Percentiles rank a stretch among this genome's conserved stretches.
phyloP scores from a whole-genome alignment of 129 eudicot genomes.

The Ambrosia artemisiifolia region DNA sequence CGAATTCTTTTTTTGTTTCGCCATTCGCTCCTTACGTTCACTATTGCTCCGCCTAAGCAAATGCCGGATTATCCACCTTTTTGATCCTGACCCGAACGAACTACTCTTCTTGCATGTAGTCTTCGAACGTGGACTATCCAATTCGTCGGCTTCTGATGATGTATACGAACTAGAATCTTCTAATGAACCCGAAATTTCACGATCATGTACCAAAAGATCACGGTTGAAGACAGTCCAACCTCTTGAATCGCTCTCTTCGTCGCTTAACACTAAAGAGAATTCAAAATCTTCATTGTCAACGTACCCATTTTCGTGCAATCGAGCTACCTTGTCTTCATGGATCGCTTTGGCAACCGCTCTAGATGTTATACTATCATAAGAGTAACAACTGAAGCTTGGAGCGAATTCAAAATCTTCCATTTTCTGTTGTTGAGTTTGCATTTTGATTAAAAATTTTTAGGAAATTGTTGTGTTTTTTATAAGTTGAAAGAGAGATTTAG shows the following conservation, averaged over 20 bases:
- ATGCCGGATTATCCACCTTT: slow-evolving; percentile 55
- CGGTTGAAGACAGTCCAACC: slow-evolving; percentile 44
- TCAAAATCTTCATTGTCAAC: slow-evolving; percentile 37
- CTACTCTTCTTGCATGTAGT: slow-evolving; percentile 49
- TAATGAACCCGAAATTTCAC: slow-evolving; percentile 19
- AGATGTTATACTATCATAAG: slow-evolving; percentile 21
- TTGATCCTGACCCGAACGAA: slow-evolving; percentile 64
- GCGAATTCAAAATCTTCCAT: slow-evolving; percentile 18
- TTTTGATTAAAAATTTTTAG: neutral
- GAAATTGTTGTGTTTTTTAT: neutral
- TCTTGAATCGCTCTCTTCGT: slow-evolving; percentile 17
- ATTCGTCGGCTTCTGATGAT: slow-evolving; percentile 57
- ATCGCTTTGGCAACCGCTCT: slow-evolving; percentile 28
- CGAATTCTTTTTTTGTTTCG: slow-evolving; percentile 26
- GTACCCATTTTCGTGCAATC: neutral
- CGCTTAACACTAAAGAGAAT: slow-evolving; percentile 31
- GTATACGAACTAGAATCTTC: slow-evolving; percentile 49
- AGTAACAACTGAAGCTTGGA: slow-evolving; percentile 40
- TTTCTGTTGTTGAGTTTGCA: neutral
- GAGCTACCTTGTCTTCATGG: slow-evolving; percentile 13
- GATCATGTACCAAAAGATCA: slow-evolving; percentile 17
- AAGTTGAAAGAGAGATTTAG: neutral
- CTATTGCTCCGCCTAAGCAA: slow-evolving; percentile 57
- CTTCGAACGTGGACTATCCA: slow-evolving; percentile 39
- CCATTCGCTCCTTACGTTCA: slow-evolving; percentile 53